Evolutionary conservation across 2,329 filamentous ascomycete species (phyloP).

Genomic region (Metarhizium robertsii): DNA sequence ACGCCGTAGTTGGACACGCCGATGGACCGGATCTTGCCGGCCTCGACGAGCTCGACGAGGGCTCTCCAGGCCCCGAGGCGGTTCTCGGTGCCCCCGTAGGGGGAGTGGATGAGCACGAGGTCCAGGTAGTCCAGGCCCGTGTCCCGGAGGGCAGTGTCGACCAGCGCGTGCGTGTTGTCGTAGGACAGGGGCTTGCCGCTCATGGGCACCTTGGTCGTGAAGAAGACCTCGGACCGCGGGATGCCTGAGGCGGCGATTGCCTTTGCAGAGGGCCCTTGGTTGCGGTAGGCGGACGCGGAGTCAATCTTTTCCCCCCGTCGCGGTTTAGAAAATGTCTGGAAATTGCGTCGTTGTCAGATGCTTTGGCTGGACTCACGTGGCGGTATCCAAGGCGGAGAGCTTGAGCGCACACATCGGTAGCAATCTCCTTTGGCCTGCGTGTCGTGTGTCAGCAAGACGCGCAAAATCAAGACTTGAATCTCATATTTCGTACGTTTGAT

Average conservation of each 20-base stretch:
- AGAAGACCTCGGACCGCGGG: constrained; percentile 41
- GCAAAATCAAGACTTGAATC: background rate
- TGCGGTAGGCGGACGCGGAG: constrained; percentile 41
- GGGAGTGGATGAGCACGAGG: constrained; percentile 53
- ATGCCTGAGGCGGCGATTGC: constrained; percentile 32
- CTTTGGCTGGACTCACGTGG: constrained; percentile 28
- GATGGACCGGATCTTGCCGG: constrained; percentile 51
- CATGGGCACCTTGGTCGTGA: constrained; percentile 47
- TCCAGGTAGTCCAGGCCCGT: constrained; percentile 59
- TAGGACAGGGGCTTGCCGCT: constrained; percentile 39
- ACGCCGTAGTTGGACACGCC: constrained; percentile 59
- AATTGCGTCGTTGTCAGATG: no score
- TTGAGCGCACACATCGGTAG: constrained; percentile 29
- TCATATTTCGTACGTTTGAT: constrained; percentile 35
- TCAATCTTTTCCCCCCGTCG: constrained; percentile 31
- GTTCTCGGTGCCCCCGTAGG: constrained; percentile 44
- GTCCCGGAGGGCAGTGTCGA: constrained; percentile 53
- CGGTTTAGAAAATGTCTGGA: background rate
- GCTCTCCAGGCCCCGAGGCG: constrained; percentile 54
- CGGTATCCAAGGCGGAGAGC: constrained; percentile 43
- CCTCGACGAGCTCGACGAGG: constrained; percentile 53
- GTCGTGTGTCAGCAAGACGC: background rate
- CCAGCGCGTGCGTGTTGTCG: constrained; percentile 50
- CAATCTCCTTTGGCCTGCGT: constrained; percentile 19
- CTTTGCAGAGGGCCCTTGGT: constrained; percentile 39